A percentile compares a stretch with the other conserved stretches of the same genome.
Conservation (phyloP, 129 eudicot genomes). For the Flaveria brownii region DNA sequence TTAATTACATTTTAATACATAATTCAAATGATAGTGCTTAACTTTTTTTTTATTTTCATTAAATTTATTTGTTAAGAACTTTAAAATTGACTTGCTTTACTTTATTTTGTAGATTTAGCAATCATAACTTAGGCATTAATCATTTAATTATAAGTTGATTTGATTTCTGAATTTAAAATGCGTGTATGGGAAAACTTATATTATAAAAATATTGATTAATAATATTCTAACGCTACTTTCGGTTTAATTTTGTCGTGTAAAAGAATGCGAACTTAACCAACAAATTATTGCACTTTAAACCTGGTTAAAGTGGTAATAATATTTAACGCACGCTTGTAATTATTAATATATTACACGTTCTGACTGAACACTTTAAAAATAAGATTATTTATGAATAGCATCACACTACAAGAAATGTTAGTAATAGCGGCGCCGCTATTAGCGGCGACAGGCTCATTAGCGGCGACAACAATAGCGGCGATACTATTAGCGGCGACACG, state of each 20-base stretch:
- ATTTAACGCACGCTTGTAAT: slow-evolving; percentile 36
- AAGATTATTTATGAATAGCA: slow-evolving; percentile 27
- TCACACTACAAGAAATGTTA: too few relatives aligned
- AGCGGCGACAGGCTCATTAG: too few relatives aligned
- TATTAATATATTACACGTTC: slow-evolving; percentile 18
- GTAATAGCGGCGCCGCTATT: too few relatives aligned
- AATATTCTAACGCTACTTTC: slow-evolving; percentile 30
- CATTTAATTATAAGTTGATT: slow-evolving; percentile 11
- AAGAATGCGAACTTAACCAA: slow-evolving; percentile 19
- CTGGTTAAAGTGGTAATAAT: slow-evolving; percentile 31
- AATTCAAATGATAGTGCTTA: slow-evolving; percentile 27
- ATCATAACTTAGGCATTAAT: slow-evolving; percentile 30
- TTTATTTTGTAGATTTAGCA: slow-evolving; percentile 29
- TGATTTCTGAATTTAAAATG: slow-evolving; percentile 12
- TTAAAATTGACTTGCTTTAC: slow-evolving; percentile 25
- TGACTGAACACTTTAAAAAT: slow-evolving; percentile 1
- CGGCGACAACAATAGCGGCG: too few relatives aligned
- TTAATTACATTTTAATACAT: slow-evolving; percentile 4
- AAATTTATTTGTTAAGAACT: neutral
- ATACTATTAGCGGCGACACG: too few relatives aligned
- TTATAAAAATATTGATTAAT: slow-evolving; percentile 13
- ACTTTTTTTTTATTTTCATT: slow-evolving; percentile 24
- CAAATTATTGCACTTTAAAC: slow-evolving; percentile 32
- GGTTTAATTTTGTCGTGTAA: slow-evolving; percentile 28
- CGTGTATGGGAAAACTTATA: neutral